phyloP scores from a whole-genome alignment of 2,329 filamentous ascomycete species.

The Raffaelea albimanens region DNA sequence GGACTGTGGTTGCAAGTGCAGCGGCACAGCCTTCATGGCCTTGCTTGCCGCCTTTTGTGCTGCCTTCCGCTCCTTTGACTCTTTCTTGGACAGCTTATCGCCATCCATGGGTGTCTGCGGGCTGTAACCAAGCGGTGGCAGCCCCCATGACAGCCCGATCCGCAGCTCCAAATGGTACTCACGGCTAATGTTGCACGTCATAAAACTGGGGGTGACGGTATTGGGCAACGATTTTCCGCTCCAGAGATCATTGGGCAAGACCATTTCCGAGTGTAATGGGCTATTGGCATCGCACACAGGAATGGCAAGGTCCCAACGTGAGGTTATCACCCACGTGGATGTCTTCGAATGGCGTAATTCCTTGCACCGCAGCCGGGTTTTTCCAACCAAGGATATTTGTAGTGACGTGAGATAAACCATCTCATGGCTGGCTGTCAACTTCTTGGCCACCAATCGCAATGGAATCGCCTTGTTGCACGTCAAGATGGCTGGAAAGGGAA shows the following conservation, averaged over 20 bases:
- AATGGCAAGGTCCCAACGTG: constrained; percentile 60
- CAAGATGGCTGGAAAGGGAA: constrained; percentile 79
- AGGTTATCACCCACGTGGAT: constrained; percentile 67
- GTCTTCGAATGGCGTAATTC: constrained; percentile 61
- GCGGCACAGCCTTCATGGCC: constrained; percentile 24
- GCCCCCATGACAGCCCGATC: constrained; percentile 68
- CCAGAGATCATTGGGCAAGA: constrained; percentile 68
- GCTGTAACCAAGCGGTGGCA: constrained; percentile 26
- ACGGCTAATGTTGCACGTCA: constrained; percentile 77
- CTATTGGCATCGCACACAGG: constrained; percentile 53
- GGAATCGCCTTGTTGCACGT: constrained; percentile 85
- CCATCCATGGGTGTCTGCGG: background rate
- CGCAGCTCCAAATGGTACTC: constrained; percentile 77
- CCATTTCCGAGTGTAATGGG: constrained; percentile 55
- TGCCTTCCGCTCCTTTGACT: constrained; percentile 10
- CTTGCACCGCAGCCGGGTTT: constrained; percentile 71
- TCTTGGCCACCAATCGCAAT: constrained; percentile 69
- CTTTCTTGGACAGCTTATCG: constrained; percentile 1
- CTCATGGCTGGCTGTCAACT: constrained; percentile 58
- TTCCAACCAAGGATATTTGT: constrained; percentile 72
- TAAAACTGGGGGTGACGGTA: constrained; percentile 78
- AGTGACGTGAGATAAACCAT: constrained; percentile 67
- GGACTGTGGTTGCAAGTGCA: constrained; percentile 46
- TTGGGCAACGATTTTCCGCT: constrained; percentile 63
- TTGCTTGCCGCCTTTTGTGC: constrained; percentile 18